Evolutionary conservation across 2,329 filamentous ascomycete genomes (phyloP).

Genomic region (Verticillium tricorpus): DNA sequence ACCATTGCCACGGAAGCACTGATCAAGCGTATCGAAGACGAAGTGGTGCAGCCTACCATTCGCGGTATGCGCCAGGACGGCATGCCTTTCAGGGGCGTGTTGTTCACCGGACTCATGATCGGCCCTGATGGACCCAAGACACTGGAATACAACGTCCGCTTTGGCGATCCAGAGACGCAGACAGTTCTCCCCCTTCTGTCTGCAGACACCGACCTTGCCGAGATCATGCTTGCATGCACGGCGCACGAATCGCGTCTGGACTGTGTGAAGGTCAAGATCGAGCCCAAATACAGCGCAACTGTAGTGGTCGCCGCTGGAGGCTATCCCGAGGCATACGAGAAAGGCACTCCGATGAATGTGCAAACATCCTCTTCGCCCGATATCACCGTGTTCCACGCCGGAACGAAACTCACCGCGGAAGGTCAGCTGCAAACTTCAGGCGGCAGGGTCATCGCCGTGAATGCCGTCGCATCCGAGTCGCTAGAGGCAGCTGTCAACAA

Average conservation of each 20-base stretch:
- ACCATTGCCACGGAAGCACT: slow-evolving; percentile 46
- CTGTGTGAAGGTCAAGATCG: slow-evolving; percentile 57
- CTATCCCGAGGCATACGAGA: slow-evolving; percentile 75
- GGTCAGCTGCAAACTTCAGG: slow-evolving; percentile 65
- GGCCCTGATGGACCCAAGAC: slow-evolving; percentile 70
- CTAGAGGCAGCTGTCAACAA: slow-evolving; percentile 73
- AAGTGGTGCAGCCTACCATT: slow-evolving; percentile 55
- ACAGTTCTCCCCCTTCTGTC: slow-evolving; percentile 72
- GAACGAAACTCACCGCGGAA: slow-evolving; percentile 56
- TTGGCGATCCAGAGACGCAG: slow-evolving; percentile 85
- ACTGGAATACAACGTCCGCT: slow-evolving; percentile 85
- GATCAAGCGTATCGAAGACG: slow-evolving; percentile 52
- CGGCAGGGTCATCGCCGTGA: slow-evolving; percentile 81
- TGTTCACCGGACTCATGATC: slow-evolving; percentile 84
- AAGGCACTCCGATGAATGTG: slow-evolving; percentile 56
- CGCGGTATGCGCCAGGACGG: slow-evolving; percentile 70
- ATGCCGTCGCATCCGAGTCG: slow-evolving; percentile 57
- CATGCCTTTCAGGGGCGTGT: slow-evolving; percentile 61
- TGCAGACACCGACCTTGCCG: slow-evolving; percentile 72
- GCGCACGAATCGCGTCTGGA: slow-evolving; percentile 58
- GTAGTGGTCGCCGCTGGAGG: slow-evolving; percentile 83
- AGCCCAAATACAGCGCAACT: slow-evolving; percentile 66
- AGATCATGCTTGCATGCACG: slow-evolving; percentile 78
- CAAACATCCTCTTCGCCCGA: slow-evolving; percentile 27
- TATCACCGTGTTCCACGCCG: slow-evolving; percentile 80